Evolutionary conservation across 2,329 filamentous ascomycete genomes (phyloP), one percentile per base, ranked within the genome.

Genomic region (Aureobasidium sp.): DNA sequence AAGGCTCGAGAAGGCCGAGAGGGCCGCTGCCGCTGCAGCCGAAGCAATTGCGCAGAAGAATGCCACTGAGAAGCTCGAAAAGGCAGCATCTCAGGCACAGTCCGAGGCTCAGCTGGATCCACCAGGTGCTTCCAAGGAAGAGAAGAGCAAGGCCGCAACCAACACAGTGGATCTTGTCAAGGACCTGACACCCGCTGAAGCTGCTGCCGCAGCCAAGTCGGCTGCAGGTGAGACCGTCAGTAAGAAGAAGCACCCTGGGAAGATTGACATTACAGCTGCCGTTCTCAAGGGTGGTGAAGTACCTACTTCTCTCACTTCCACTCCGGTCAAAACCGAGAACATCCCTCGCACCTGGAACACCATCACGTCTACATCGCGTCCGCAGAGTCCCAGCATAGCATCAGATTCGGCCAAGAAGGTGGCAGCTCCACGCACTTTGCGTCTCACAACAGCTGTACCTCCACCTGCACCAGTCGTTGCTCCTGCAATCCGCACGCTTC

Each of bases 401-500:
- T 74, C 73, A 5, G 73, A 74, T 4, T 79, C 77, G 5, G 76
- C 78, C 5, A 74, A 76, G 64, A 76, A 75, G 55, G 65, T 71
- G 53, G 75, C 78, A 5, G 81, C 77, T 0, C 83, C 87, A 0
- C 87, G 87, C 70, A 89, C 87, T 1, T 73, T 91, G 23, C 86
- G 85, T 0, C 82, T 86, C 1, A 90, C 84, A 70, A 74, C 79
- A 0, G 87, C 90, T 68, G 72, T 74, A 0, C 79, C 84, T 1
- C 76, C 80, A n/a, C 53, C 61, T 39, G 67, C 70, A 20, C 70
- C 72, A 34, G 69, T 76, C 56, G 64, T 74, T 17, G 71, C 76
- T 34, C 67, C 78, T 51, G 71, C 74, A 26, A 68, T 70, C 7
- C 66, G 69, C 15, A 67, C 75, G 27, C 52, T 67, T 9, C 64